Evolutionary conservation across 1,284 basidiomycete species (phyloP), one percentile per base, ranked within the genome.

Genomic region (Pseudozyma sp.): DNA sequence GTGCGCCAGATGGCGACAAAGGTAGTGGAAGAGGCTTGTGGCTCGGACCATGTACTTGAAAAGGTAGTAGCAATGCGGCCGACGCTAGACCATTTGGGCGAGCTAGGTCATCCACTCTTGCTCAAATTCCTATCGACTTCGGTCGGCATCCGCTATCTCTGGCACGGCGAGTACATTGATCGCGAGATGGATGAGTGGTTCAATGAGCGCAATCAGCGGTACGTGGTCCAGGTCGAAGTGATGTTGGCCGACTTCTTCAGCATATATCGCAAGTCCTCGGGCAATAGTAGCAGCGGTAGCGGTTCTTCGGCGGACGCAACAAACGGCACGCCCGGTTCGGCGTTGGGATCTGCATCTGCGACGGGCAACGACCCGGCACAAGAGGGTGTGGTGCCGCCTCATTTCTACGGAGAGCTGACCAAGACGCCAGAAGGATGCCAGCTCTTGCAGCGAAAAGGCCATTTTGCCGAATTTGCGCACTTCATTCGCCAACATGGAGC

Each of bases 371-470:
- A 72, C 21, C 14, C 52, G 21, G 16, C 63, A 13, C 58, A 67
- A 70, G 94, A 96, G 59, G 92, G 92, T 13, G 90, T 91, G 2
- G 92, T 94, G 1, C 97, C 97, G 1, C 91, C 92, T 5, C 96
- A 99, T 85, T 98, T 99, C 86, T 97, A 98, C 79, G 95, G 96
- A 21, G 95, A 98, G 85, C 92, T 99, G 88, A 92, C 94, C 48
- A 97, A 97, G 85, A 99, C 97, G 1, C 91, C 92, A 53, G 91
- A 95, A 58, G 97, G 97, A 0, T 96, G 95, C 85, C 91, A 92
- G 81, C 90, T 96, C 13, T 87, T 99, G 47, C 89, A 91, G 58
- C 93, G 95, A 67, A 94, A 93, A 78, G 94, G 93, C 0, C 94
- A 99, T 82, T 95, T 99, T 81, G 86, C 88, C 8, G 93, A 96